Evolutionary conservation across 116 monocot genomes (phyloP).

Genomic region (Dioscorea cayenensis): DNA sequence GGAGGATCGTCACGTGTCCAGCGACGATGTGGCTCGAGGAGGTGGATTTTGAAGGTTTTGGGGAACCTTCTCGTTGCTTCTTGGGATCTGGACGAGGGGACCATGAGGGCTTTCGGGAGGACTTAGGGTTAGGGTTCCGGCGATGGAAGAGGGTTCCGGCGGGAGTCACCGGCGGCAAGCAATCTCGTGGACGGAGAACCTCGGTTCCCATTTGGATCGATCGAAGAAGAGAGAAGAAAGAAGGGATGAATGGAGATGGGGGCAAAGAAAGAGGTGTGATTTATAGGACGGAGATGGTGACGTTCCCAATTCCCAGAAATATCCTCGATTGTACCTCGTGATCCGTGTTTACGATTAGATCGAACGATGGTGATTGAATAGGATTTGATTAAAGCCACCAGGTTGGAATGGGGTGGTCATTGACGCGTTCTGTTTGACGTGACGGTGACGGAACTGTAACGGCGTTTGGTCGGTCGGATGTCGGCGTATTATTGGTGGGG

Average conservation of each 20-base stretch:
- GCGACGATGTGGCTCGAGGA: background rate
- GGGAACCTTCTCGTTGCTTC: background rate
- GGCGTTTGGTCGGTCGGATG: background rate
- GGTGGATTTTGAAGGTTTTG: background rate
- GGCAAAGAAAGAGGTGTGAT: no score
- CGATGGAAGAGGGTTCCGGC: background rate
- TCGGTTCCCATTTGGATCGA: constrained; percentile 1
- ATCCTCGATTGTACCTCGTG: no score
- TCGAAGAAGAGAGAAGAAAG: background rate
- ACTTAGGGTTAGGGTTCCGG: background rate
- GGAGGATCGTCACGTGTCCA: background rate
- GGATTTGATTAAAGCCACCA: background rate
- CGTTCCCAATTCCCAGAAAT: no score
- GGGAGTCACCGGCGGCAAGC: background rate
- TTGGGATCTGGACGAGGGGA: background rate
- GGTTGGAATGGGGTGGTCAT: background rate
- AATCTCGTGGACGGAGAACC: background rate
- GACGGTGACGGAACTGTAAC: background rate
- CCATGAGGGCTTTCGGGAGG: background rate
- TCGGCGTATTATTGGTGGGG: background rate
- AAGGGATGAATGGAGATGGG: no score
- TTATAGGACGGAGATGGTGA: no score
- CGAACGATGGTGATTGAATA: background rate
- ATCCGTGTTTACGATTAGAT: no score
- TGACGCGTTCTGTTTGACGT: background rate